Evolutionary conservation across 371 early-diverging fungal genomes (phyloP), one percentile per base, ranked within the genome.

Genomic region (Zancudomyces culisetae): DNA sequence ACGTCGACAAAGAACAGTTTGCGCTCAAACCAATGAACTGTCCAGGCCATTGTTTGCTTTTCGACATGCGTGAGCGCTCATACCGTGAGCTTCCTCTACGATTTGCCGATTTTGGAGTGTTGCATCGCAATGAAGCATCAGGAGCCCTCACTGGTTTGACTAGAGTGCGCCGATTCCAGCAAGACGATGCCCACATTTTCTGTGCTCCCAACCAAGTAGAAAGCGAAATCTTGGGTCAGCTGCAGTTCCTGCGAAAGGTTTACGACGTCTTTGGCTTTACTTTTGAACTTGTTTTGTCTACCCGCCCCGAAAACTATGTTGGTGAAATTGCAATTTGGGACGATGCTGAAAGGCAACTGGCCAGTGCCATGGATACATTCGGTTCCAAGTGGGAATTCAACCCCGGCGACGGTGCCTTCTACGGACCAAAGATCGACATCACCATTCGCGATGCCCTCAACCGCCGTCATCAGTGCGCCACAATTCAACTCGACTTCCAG

Each of bases 21-120:
- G 97, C 86, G 1, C 73, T 99, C 51, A 99, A 99, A 76, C 98
- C 99, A 18, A 99, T 99, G 99, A 99, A 99, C 75, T 99, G 99
- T 64, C 99, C 99, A 45, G 93, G 94, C 30, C 99, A 98, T 51
- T 98, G 99, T 74, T 69, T 99, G 59, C 89, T 98, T 80, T 99
- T 98, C 73, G 85, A 73, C 54, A 75, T 80, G 56, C 77, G 85
- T 51, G 92, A 93, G 55, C 82, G 91, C 48, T 90, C 91, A 42
- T 94, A 91, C 70, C 82, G 89, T 66, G 98, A 98, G 54, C 75
- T 99, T 46, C 99, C 99, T 24, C 59, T 98, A n/a, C 81, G 99
- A 35, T 74, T 88, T 52, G 99, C 99, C 18, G 99, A 99, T 71
- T 99, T 99, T 66, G 98, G 99, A 60, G 96, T 98, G 20, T 72